phyloP scores from a whole-genome alignment of 1,139 yeast species.

The Taphrina flavorubra region DNA sequence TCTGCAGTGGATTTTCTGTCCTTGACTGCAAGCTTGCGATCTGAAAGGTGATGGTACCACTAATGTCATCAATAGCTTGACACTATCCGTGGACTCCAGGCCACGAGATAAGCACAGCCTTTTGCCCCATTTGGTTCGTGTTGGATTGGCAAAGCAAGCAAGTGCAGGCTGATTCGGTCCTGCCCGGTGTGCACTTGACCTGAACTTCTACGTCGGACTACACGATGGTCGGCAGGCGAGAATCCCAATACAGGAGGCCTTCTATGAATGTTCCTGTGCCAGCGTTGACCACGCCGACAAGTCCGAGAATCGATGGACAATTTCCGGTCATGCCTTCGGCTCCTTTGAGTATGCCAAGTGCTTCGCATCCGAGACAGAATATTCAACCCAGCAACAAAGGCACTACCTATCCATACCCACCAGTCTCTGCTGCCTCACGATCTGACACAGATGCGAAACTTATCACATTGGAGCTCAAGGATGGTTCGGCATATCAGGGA shows the following conservation, averaged over 20 bases:
- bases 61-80: too few species aligned
- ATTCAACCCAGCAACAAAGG: background rate
- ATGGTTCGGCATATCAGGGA: slow-evolving; percentile 90
- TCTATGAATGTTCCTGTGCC: slow-evolving; percentile 24
- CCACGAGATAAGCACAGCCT: too few species aligned
- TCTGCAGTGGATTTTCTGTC: slow-evolving; percentile 16
- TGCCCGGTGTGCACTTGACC: background rate
- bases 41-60: background rate
- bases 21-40: slow-evolving; percentile 6
- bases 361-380: slow-evolving; percentile 29
- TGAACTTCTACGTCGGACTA: background rate
- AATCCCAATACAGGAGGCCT: slow-evolving; percentile 26
- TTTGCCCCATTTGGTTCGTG: too few species aligned
- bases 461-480: slow-evolving; percentile 73
- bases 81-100: too few species aligned
- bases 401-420: slow-evolving; percentile 24
- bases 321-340: slow-evolving; percentile 21
- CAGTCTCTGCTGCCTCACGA: slow-evolving; percentile 30
- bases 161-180: too few species aligned
- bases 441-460: slow-evolving; percentile 22
- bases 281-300: slow-evolving; percentile 21
- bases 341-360: background rate
- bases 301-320: slow-evolving; percentile 21
- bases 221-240: slow-evolving; percentile 23
- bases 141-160: too few species aligned